Base-by-base conservation (phyloP, 1,284 basidiomycete species). In the Moesziomyces aphidis region DNA sequence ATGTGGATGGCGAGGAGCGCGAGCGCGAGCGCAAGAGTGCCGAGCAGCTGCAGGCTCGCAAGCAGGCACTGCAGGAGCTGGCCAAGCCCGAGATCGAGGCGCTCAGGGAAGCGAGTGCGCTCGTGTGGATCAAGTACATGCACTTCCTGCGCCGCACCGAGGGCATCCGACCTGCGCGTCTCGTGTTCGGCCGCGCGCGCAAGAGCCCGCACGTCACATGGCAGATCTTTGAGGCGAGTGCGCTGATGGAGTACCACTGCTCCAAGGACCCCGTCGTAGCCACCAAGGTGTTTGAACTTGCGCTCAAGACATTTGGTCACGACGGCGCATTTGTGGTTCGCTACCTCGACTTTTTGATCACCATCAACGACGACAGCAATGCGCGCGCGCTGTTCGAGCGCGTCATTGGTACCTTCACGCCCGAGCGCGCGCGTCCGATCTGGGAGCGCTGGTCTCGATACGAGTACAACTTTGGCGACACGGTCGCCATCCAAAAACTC, bases 391-490 rank as follows among this genome's bases (percentile, higher is more conserved):
- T 99, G 26, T 98, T 99, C 82, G 96, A 99, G 85, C 90, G 93
- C 47, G 90, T 93, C 13, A 91, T 95, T 42, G 87, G 89, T 7
- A 91, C 89, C 1, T 94, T 98, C 83, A 85, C 91, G 1, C 87
- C 94, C 5, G 92, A 93, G 44, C 89, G 90, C 45, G 93, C 94
- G 13, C 88, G 93, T 48, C 90, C 92, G 0, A 88, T 99, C 17
- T 99, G 95, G 95, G 93, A 97, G 79, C 89, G 92, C 50, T 99
- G 96, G 97, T 91, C 93, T 4, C 89, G 91, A 64, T 97, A 97
- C 86, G 95, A 97, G 85, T 97, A 96, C 86, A 91, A 93, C 82
- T 98, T 93, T 83, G 94, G 94, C 23, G 94, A 97, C 85, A 87
- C 95, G n/a, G 90, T 93, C 50, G 92, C 93, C 2, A 90, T 93